A percentile compares a stretch with the other conserved stretches of the same genome.
Evolutionary conservation across 306 rosid species (phyloP).

Genomic region (Styphnolobium japonicum): DNA sequence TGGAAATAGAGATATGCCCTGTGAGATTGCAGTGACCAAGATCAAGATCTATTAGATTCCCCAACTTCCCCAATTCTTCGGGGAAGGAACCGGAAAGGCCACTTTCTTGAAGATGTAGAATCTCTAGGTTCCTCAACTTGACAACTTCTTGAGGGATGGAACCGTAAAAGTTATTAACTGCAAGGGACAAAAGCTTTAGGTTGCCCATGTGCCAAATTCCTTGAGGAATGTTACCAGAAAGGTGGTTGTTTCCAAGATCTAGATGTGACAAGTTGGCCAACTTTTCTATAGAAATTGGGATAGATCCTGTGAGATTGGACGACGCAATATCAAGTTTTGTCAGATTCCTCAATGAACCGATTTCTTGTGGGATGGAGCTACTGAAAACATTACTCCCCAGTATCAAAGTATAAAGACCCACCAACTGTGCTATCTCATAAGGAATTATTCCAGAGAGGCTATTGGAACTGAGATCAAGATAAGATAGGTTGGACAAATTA

Average conservation of each 20-base stretch:
- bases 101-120: neutral
- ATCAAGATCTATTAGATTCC: neutral
- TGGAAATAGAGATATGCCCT: neutral
- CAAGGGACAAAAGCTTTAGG: fast-evolving
- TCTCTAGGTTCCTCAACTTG: neutral
- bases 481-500: neutral
- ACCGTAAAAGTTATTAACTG: neutral
- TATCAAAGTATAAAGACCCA: neutral
- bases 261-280: neutral
- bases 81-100: neutral
- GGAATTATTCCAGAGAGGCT: neutral
- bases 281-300: neutral
- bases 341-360: neutral
- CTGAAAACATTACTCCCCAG: neutral
- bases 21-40: neutral
- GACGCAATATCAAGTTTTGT: neutral
- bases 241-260: neutral
- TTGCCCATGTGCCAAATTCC: neutral
- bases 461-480: neutral
- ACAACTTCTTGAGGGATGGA: neutral
- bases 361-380: conserved; percentile 15
- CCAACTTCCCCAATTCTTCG: neutral
- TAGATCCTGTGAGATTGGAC: neutral
- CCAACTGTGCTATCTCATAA: neutral
- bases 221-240: neutral